These are phyloP conservation scores for Fraxinus platypoda DNA, from an alignment of 305 asterid species.

Conservation along the genomic window DNA sequence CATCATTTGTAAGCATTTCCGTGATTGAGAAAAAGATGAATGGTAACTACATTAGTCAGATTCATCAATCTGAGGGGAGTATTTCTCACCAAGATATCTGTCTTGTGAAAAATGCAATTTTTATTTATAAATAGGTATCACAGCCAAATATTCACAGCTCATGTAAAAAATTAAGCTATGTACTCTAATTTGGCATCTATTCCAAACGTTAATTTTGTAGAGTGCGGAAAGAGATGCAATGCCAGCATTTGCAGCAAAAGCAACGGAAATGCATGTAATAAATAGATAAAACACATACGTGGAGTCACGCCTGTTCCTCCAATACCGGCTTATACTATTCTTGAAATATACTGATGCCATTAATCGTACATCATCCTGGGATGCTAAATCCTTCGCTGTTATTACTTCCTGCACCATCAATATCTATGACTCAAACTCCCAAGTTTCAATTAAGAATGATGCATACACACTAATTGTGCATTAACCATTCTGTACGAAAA, in stretches of 20 bases:
- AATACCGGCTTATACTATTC: slow-evolving; percentile 76
- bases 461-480: background rate
- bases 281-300: slow-evolving; percentile 48
- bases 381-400: slow-evolving; percentile 64
- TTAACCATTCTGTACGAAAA: background rate
- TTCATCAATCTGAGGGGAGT: background rate
- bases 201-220: background rate
- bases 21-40: background rate
- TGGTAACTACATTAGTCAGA: background rate
- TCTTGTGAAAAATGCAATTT: background rate
- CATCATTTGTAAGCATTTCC: background rate
- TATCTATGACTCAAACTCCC: slow-evolving; percentile 24
- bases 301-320: slow-evolving; percentile 89
- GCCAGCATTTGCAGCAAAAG: background rate
- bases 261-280: background rate
- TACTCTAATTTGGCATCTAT: background rate
- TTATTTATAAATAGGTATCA: background rate
- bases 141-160: background rate
- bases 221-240: background rate
- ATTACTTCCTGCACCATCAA: slow-evolving; percentile 74
- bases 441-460: background rate
- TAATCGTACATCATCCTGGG: slow-evolving; percentile 83
- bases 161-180: background rate
- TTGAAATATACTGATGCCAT: slow-evolving; percentile 91
- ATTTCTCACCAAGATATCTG: background rate